Evolutionary conservation across 1,284 basidiomycete genomes (phyloP).

Genomic region (Puccinia triticina): DNA sequence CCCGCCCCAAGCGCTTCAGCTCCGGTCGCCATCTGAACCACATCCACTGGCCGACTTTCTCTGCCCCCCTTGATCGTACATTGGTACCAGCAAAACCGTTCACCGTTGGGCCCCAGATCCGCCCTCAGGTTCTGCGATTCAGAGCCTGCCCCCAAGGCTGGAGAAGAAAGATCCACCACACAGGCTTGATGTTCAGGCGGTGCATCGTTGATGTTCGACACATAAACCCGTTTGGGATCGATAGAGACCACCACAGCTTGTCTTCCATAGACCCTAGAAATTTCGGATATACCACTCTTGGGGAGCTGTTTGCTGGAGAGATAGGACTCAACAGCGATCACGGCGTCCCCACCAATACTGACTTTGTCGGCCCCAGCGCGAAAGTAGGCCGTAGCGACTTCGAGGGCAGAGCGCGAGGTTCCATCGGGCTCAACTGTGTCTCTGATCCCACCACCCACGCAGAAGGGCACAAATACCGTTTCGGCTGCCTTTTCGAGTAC

Average conservation of each 20-base stretch:
- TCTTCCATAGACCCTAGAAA: slow-evolving; percentile 85
- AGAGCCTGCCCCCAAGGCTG: slow-evolving; percentile 54
- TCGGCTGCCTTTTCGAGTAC: slow-evolving; percentile 88
- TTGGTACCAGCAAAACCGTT: slow-evolving; percentile 93
- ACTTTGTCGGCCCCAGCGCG: slow-evolving; percentile 97
- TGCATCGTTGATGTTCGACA: slow-evolving; percentile 68
- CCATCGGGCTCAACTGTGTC: slow-evolving; percentile 95
- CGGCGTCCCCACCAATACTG: slow-evolving; percentile 66
- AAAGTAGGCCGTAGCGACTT: slow-evolving; percentile 95
- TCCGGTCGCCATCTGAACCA: slow-evolving; percentile 84
- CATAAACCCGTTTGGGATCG: slow-evolving; percentile 87
- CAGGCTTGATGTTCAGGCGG: slow-evolving; percentile 67
- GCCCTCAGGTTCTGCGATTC: slow-evolving; percentile 52
- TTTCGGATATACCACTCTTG: slow-evolving; percentile 85
- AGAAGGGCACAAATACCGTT: slow-evolving; percentile 93
- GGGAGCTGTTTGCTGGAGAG: slow-evolving; percentile 50
- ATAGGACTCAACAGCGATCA: slow-evolving; percentile 51
- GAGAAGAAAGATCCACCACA: slow-evolving; percentile 69
- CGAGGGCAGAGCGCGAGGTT: slow-evolving; percentile 78
- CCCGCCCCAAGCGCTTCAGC: slow-evolving; percentile 89
- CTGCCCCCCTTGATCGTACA: slow-evolving; percentile 95
- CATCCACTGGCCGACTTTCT: slow-evolving; percentile 83
- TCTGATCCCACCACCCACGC: slow-evolving; percentile 97
- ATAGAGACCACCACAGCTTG: slow-evolving; percentile 98
- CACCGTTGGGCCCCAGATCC: slow-evolving; percentile 68